Evolutionary conservation across 1,139 yeast genomes (phyloP), one percentile per base, ranked within the genome.

Genomic region (Blastobotrys illinoisensis): DNA sequence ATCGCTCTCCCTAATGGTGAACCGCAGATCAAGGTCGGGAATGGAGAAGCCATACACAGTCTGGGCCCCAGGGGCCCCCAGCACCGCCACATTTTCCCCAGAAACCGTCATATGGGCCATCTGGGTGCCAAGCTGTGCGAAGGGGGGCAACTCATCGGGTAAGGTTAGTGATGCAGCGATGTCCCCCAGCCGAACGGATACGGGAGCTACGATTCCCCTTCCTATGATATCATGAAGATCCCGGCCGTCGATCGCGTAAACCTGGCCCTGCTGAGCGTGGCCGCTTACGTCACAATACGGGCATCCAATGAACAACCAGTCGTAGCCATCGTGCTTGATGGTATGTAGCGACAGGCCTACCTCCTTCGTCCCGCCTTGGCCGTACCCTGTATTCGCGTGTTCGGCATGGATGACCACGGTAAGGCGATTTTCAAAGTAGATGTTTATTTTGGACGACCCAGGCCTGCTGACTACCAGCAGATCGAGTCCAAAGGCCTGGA

Each of bases 301-400:
- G 0, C 80, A 73, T 0, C 79, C 77, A 2, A 81, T 61, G 1
- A 79, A 54, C 19, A 81, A 59, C 47, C 79, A 82, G 0, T 72
- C 73, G 13, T 64, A 57, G 0, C 74, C 75, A 58, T 72, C 71
- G 9, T 72, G 45, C 54, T 77, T 77, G 3, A 65, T 66, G 0
- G 67, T 64, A 0, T 61, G 55, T 23, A 75, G 60, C 1, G 64
- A 46, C 46, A 60, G 60, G 53, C 79, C 70, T 56, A 67, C 61
- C 63, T 70, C 68, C 56, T 79, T 79, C 1, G 60, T 48, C 0
- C 82, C 82, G 1, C 56, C 45, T 0, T 55, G 19, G 0, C 83
- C 83, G 50, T 74, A 70, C 6, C 43, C 49, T 0, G 60, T 50
- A 2, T 57, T 50, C 0, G 74, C 56, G 1, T 52, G 56, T n/a